These are phyloP conservation scores for Cladophialophora yegresii DNA, from an alignment of 2,329 filamentous ascomycete genomes.

Conservation along the genomic window DNA sequence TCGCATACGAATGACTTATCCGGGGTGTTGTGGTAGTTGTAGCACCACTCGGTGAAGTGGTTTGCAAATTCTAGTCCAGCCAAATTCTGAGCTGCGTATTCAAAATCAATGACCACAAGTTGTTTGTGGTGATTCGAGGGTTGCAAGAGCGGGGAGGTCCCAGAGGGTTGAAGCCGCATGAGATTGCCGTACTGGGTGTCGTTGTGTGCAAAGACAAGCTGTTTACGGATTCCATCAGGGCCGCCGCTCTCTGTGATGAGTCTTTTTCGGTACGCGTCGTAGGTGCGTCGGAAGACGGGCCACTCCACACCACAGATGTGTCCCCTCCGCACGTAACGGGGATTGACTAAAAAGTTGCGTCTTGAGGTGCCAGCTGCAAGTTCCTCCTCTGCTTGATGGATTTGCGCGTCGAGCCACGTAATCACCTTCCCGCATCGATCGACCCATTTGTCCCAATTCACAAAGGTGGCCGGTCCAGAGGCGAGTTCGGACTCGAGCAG, in stretches of 20 bases:
- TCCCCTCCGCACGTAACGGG: slow-evolving; percentile 52
- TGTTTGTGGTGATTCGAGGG: slow-evolving; percentile 95
- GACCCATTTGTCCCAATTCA: slow-evolving; percentile 94
- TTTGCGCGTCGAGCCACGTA: slow-evolving; percentile 59
- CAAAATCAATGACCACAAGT: slow-evolving; percentile 95
- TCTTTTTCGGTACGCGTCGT: slow-evolving; percentile 75
- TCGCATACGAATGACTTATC: slow-evolving; percentile 68
- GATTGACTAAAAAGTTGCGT: slow-evolving; percentile 17
- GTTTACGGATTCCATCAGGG: slow-evolving; percentile 65
- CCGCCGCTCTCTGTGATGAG: slow-evolving; percentile 73
- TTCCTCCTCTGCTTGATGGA: slow-evolving; percentile 53
- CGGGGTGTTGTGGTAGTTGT: slow-evolving; percentile 82
- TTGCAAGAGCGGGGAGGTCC: slow-evolving; percentile 79
- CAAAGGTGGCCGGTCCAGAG: slow-evolving; percentile 79
- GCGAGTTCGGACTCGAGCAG: slow-evolving; percentile 75
- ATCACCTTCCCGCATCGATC: slow-evolving; percentile 59
- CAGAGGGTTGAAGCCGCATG: slow-evolving; percentile 69
- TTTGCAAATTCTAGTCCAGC: slow-evolving; percentile 92
- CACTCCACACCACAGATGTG: slow-evolving; percentile 83
- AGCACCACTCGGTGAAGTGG: slow-evolving; percentile 97
- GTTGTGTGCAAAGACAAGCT: slow-evolving; percentile 93
- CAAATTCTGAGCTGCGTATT: slow-evolving; percentile 89
- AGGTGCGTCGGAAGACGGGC: slow-evolving; percentile 70
- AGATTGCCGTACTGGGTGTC: slow-evolving; percentile 99
- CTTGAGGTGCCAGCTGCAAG: slow-evolving; percentile 42